Base-by-base conservation (phyloP, 371 early-diverging fungal species). In the Mortierella sp. region DNA sequence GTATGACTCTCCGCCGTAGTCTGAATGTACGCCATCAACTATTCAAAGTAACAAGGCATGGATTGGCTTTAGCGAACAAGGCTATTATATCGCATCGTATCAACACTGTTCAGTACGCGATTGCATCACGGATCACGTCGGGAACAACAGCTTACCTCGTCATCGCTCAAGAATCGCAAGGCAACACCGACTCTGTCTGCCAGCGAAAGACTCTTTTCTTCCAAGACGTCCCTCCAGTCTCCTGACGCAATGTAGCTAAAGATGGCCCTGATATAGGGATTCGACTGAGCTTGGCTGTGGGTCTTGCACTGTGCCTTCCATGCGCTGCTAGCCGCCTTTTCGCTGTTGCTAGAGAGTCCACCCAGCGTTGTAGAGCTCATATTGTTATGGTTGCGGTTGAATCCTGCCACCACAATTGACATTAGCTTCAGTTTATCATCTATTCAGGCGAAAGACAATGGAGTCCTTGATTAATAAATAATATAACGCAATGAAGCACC, bases 121-220 rank as follows among this genome's bases (percentile, higher is more conserved):
- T 32, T 5, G 18, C 63, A 35, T 16, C 5, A 6, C 29, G 12
- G n/a, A n/a, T 55, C 2, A 41, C 32, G 46, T 29, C 8, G 43
- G 41, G 21, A 24, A 3, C 4, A 32, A 32, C 0, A 1, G 21
- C 1, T 74, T 88, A 92, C 94, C 89, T 94, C 91, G 51, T 94
- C 93, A 76, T 97, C 96, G 73, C 90, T 87, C 75, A 96, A 84
- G 74, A 94, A 95, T 38, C 96, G 89, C 11, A 97, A 81, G 0
- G 97, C 97, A 46, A 97, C 91, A 0, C 93, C 94, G 70, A 96
- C 88, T n/a, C 95, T 89, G 58, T 97, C 97, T 51, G 90, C 78
- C 3, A 96, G 83, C 6, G 94, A 90, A 29, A 97, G 78, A 44
- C 88, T 89, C 21, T 88, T 83, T 27, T 90, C 88, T 43, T 92